Evolutionary conservation across 139 green algal genomes (phyloP).

Genomic region (Auxenochlorella protothecoides): DNA sequence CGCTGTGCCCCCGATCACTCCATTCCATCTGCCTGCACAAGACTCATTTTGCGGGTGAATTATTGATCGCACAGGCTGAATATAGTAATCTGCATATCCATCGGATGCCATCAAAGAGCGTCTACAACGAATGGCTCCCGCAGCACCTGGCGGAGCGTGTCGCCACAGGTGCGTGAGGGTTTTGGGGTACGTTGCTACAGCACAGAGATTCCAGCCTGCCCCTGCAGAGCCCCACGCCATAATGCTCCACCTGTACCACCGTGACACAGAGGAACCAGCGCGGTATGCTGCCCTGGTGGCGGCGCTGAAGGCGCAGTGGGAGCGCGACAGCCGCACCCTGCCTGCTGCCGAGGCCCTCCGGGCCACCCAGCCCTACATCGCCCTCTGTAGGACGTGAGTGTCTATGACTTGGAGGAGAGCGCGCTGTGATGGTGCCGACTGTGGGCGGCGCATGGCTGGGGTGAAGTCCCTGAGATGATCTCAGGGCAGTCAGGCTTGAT

Average conservation of each 20-base stretch:
- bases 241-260: neutral
- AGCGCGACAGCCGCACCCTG: slow-evolving; percentile 7
- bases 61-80: neutral
- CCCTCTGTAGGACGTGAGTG: slow-evolving; percentile 31
- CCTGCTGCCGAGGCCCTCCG: neutral
- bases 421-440: too few relatives aligned
- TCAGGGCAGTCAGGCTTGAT: too few relatives aligned
- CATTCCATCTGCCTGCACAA: too few relatives aligned
- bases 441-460: too few relatives aligned
- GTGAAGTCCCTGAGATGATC: too few relatives aligned
- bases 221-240: neutral
- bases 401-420: too few relatives aligned
- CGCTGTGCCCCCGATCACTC: too few relatives aligned
- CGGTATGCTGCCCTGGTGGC: slow-evolving; percentile 29
- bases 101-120: neutral
- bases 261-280: slow-evolving; percentile 28
- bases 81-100: neutral
- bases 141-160: slow-evolving; percentile 13
- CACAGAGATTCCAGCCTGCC: neutral
- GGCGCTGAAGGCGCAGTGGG: slow-evolving; percentile 14
- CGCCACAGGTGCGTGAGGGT: neutral
- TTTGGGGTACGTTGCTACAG: neutral
- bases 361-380: slow-evolving; percentile 22
- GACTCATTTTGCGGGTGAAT: neutral
- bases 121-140: slow-evolving; percentile 41